phyloP scores from a whole-genome alignment of 352 stramenopile species.

The Thalassiosira livingstoniorum region DNA sequence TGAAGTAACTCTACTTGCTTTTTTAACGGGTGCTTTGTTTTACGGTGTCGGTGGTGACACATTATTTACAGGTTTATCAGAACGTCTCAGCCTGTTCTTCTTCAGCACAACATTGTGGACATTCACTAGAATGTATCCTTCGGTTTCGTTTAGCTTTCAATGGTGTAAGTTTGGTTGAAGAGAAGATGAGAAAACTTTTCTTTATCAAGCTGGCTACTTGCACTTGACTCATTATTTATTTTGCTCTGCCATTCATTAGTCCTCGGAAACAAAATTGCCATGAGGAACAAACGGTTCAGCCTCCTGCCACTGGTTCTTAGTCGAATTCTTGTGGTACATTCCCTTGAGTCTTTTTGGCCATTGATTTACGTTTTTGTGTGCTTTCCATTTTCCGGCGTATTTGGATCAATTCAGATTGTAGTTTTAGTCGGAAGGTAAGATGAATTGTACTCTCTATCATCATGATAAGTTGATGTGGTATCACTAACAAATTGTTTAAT shows the following conservation, averaged over 20 bases:
- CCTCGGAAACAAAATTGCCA: too few species aligned
- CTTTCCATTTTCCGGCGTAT: constrained; percentile 34
- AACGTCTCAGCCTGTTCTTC: constrained; percentile 26
- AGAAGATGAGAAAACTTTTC: not conserved
- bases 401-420: constrained; percentile 24
- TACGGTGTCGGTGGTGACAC: constrained; percentile 19
- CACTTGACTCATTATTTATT: not conserved
- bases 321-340: constrained; percentile 5
- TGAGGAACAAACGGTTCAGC: too few species aligned
- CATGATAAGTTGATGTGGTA: too few species aligned
- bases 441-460: too few species aligned
- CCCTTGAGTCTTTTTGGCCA: constrained; percentile 31
- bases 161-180: constrained; percentile 3
- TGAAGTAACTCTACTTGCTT: constrained; percentile 28
- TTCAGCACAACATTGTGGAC: constrained; percentile 42
- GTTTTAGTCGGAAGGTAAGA: constrained; percentile 11
- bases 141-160: constrained; percentile 1
- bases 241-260: not conserved
- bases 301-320: constrained; percentile 8
- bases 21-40: constrained; percentile 29
- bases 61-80: constrained; percentile 4
- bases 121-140: constrained; percentile 45
- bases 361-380: constrained; percentile 38
- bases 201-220: too few species aligned
- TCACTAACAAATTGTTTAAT: too few species aligned